Base-by-base conservation (phyloP, 306 rosid genomes). In the Begonia loranthoides region DNA sequence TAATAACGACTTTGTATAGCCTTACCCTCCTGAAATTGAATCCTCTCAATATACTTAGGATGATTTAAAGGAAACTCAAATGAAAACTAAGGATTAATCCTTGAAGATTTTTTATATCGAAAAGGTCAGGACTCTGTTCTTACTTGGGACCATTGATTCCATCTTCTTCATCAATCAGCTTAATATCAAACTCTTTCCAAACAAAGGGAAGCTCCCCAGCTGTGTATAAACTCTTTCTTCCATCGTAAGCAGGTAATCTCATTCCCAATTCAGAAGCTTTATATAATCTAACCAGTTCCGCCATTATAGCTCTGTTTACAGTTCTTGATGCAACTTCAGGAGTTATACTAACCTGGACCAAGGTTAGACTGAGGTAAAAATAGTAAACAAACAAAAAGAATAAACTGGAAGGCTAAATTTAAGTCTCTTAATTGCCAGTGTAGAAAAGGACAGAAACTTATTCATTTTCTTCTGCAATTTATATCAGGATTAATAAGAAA, bases 181-280 rank as follows among this genome's bases (percentile, higher is more conserved):
- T 86, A 67, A 90, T 69, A 51, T 71, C 75, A 64, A 90, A 86
- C 80, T 82, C 99, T 75, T 77, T 86, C 84, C 81, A 74, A 10
- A 73, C 66, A 76, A 90, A 90, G 60, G 99, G 99, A 59, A 90
- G 87, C 71, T 76, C 82, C 52, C 99, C 99, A 63, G 99, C 99
- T 19, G 96, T 86, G 81, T 92, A 92, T 62, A 92, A 71, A 63
- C 88, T 81, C 80, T 80, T 86, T 56, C 99, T 70, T 63, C 99
- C 99, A 71, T 92, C 99, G 73, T 86, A 92, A 17, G 96, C 99
- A 19, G 96, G 99, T 46, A 92, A 93, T 61, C 96, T 86, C 85
- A 53, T 83, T 52, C 93, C 99, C 44, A 92, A 60, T 65, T 92
- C 96, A 68, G 96, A 72, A 59, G 83, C 95, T 66, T 63, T 78